These are phyloP conservation scores for Phytophthora palmivora DNA, from an alignment of 352 stramenopile genomes.

Conservation along the genomic window DNA sequence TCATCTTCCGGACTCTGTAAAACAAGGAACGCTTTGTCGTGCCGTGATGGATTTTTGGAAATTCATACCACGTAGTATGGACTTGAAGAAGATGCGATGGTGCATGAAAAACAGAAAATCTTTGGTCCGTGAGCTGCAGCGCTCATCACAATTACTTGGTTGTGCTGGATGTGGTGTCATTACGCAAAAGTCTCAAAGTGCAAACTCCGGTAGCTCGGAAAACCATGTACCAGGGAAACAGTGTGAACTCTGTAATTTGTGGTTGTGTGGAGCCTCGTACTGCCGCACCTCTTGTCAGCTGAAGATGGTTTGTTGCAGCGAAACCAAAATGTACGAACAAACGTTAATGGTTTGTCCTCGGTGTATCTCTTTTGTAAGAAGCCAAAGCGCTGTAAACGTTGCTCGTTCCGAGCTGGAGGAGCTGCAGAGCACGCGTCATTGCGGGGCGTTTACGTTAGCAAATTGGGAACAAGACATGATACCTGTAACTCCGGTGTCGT, in stretches of 20 bases:
- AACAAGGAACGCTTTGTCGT: constrained; percentile 23
- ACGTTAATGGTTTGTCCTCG: constrained; percentile 15
- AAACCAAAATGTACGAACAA: constrained; percentile 21
- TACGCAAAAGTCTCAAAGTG: constrained; percentile 8
- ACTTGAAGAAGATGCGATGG: constrained; percentile 28
- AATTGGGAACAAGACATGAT: constrained; percentile 14
- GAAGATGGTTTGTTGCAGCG: constrained; percentile 19
- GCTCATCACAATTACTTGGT: background rate
- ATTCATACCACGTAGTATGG: constrained; percentile 25
- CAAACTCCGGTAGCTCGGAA: background rate
- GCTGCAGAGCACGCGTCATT: constrained; percentile 1
- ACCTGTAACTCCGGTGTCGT: constrained; percentile 2
- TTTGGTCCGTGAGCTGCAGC: constrained; percentile 10
- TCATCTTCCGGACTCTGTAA: constrained; percentile 22
- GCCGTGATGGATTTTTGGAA: constrained; percentile 28
- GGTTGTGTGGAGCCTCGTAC: constrained; percentile 10
- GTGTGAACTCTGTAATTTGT: constrained; percentile 24
- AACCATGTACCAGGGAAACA: constrained; percentile 5
- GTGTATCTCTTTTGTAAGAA: constrained; percentile 17
- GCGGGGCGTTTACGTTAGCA: constrained; percentile 6
- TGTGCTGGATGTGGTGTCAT: constrained; percentile 21
- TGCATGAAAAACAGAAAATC: constrained; percentile 24
- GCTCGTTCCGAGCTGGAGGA: constrained; percentile 9
- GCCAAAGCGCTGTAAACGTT: constrained; percentile 11
- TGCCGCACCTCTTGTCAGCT: constrained; percentile 18